phyloP scores from a whole-genome alignment of 169 alveolate genomes.

The Plasmodium relictum region DNA sequence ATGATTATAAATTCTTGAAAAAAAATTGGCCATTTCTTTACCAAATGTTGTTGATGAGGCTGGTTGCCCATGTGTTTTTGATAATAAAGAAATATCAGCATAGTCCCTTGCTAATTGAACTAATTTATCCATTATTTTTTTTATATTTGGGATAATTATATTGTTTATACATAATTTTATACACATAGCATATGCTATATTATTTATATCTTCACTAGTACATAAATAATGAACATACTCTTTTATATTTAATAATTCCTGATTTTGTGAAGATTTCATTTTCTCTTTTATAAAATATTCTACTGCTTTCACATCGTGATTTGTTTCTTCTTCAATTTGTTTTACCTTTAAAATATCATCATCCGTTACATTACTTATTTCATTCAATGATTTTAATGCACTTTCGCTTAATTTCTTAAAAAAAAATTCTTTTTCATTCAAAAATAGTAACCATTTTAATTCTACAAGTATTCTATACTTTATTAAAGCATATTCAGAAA shows the following conservation, averaged over 20 bases:
- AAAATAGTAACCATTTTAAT: conserved; percentile 91
- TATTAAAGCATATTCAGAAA: conserved; percentile 92
- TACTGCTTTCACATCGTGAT: conserved; percentile 95
- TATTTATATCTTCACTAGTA: conserved; percentile 97
- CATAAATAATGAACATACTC: conserved; percentile 93
- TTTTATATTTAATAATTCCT: conserved; percentile 80
- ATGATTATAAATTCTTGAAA: conserved; percentile 40
- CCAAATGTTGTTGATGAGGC: conserved; percentile 98
- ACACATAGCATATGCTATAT: conserved; percentile 92
- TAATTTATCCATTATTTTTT: conserved; percentile 80
- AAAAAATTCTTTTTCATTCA: conserved; percentile 86
- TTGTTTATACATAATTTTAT: conserved; percentile 85
- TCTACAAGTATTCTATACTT: conserved; percentile 93
- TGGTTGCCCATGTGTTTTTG: conserved; percentile 98
- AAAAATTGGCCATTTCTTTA: conserved; percentile 94
- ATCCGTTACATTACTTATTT: conserved; percentile 78
- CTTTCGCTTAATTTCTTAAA: conserved; percentile 78
- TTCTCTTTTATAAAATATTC: conserved; percentile 92
- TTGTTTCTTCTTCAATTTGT: conserved; percentile 88
- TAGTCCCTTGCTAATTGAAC: conserved; percentile 82
- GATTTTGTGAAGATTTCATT: conserved; percentile 38
- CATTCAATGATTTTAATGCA: conserved; percentile 22
- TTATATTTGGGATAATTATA: conserved; percentile 84
- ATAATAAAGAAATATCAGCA: conserved; percentile 92
- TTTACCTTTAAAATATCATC: conserved; percentile 87